Evolutionary conservation across 352 stramenopile species (phyloP).

Genomic region (Phytophthora europaea): DNA sequence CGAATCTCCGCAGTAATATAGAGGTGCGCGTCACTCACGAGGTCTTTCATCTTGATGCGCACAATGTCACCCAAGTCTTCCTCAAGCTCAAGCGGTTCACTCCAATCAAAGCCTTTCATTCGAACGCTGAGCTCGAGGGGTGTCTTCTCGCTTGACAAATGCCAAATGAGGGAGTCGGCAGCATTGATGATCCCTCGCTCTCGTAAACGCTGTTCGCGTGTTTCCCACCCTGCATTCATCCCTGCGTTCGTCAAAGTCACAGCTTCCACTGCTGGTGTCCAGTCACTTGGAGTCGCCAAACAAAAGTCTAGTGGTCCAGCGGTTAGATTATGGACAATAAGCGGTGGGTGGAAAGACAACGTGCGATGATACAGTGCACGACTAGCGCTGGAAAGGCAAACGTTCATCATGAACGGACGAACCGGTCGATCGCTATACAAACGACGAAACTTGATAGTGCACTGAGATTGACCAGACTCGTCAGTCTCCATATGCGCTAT

Average conservation of each 20-base stretch:
- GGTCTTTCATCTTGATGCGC: constrained; percentile 83
- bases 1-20: constrained; percentile 78
- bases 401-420: constrained; percentile 84
- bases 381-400: constrained; percentile 63
- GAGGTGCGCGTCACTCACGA: constrained; percentile 77
- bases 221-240: constrained; percentile 76
- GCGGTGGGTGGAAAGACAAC: constrained; percentile 78
- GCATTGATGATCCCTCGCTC: constrained; percentile 84
- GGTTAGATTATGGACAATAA: constrained; percentile 86
- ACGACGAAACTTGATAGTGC: constrained; percentile 83
- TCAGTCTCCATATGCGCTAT: constrained; percentile 40
- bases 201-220: constrained; percentile 76
- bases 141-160: constrained; percentile 83
- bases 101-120: constrained; percentile 91
- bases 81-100: constrained; percentile 68
- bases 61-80: constrained; percentile 63
- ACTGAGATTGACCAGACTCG: constrained; percentile 44
- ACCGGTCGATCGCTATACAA: constrained; percentile 81
- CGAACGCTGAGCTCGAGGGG: constrained; percentile 81
- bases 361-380: constrained; percentile 77
- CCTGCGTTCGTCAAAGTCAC: constrained; percentile 44
- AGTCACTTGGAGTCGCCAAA: constrained; percentile 76
- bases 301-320: constrained; percentile 79
- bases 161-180: constrained; percentile 84
- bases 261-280: constrained; percentile 61